phyloP scores from a whole-genome alignment of 495 filamentous ascomycete genomes.

The Hypomontagnella submonticulosa region DNA sequence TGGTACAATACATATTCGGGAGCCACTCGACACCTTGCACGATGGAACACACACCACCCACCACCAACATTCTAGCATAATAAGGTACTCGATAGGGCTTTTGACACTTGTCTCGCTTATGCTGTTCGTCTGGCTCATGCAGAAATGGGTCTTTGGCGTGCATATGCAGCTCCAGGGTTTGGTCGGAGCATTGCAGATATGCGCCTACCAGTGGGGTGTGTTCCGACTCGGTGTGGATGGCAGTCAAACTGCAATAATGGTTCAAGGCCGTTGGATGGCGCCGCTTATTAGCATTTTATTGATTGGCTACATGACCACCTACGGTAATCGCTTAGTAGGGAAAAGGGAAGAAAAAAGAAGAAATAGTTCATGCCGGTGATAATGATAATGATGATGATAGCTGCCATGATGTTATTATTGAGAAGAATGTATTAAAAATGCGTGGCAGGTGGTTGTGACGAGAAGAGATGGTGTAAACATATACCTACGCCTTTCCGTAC shows the following conservation, averaged over 20 bases:
- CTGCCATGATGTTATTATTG: no score
- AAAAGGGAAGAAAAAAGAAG: no score
- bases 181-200: constrained; percentile 42
- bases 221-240: constrained; percentile 44
- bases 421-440: no score
- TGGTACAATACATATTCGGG: constrained; percentile 22
- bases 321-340: no score
- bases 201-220: constrained; percentile 44
- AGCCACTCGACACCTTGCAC: constrained; percentile 17
- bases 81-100: constrained; percentile 43
- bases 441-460: no score
- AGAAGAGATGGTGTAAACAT: background rate
- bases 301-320: background rate
- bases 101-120: constrained; percentile 47
- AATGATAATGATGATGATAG: background rate
- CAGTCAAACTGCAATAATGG: constrained; percentile 28
- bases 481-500: no score
- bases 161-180: constrained; percentile 42
- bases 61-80: constrained; percentile 25
- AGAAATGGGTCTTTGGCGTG: constrained; percentile 37
- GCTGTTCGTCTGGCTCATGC: constrained; percentile 45
- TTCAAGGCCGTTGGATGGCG: constrained; percentile 22
- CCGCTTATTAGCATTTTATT: constrained; percentile 24
- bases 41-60: constrained; percentile 33
- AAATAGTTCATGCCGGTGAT: background rate